Base-by-base conservation (phyloP, 176 grass and related monocot species). In the Oryza rufipogon region DNA sequence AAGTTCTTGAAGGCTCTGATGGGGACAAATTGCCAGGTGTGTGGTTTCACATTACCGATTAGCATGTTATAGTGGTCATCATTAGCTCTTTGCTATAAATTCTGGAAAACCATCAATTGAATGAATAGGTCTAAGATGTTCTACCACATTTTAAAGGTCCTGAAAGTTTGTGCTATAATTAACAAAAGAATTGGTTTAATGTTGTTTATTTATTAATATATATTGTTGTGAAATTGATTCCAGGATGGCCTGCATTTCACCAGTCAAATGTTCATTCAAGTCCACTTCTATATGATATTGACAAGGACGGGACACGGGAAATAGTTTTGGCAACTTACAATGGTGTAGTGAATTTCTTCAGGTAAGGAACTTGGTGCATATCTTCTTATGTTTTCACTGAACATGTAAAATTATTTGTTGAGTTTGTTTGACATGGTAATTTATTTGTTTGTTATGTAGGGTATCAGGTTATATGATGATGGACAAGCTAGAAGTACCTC, bases 1-100 rank as follows among this genome's bases (percentile, higher is more conserved):
- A 99, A 78, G 96, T 99, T 81, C 93, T 99, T 64, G 93, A 99
- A 86, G 96, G 96, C 72, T 87, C 96, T 33, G 96, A 99, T 66
- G 96, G 96, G 76, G 96, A 99, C 66, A 99, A 99, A 93, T 17
- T 99, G 15, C 91, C 96, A 80, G 96, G 94, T 97, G 94, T 97
- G 39, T 26, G 44, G 69, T 64, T 88, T 77, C 49, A 44, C 61
- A 19, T 71, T 46, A 22, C 68, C 20, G 66, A 83, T 81, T 80
- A 26, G 63, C 51, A 86, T 89, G 25, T 60, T 83, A 23, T 64
- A 64, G 39, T 44, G 12, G 75, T 16, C 49, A 70, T 70, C 11
- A 1, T 23, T 11, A 54, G 16, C 16, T 74, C 48, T 47, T 73
- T 78, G 38, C 38, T 70, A 69, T 26, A 84, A 42, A 74, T 69